Base-by-base conservation (phyloP, 768 basidiomycete species). In the Auriscalpium microsporum region DNA sequence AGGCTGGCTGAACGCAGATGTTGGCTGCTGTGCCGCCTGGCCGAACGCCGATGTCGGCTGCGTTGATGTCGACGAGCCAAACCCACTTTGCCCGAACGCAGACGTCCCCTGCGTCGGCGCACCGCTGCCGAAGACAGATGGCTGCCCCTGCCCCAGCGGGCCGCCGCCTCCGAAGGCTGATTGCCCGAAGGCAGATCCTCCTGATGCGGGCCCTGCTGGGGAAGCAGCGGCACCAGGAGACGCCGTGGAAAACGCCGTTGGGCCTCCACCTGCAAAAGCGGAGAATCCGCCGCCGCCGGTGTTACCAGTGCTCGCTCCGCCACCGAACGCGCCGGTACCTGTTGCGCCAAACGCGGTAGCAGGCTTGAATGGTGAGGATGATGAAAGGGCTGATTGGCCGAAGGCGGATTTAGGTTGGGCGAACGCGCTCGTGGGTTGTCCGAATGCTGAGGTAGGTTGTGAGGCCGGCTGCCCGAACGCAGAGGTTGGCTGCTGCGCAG, bases 131-230 rank as follows among this genome's bases (percentile, higher is more conserved):
- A 42, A 42, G 3, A 42, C 40, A 13, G 40, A 42, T 13, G 28
- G 28, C 28, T 45, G 8, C 52, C 42, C n/a, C 45, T 45, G 36
- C 45, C 34, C 16, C 52, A 28, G 37, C 40, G 40, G 17, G 4
- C 40, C 40, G 13, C 40, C 40, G 40, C 40, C 44, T 42, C 51
- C 11, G 52, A 59, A 59, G 16, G 56, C 58, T 38, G 63, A 46
- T 51, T 74, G 67, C 19, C 70, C 68, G 34, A 59, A 59, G 28
- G 37, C 58, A 21, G 56, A 28, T 45, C 44, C 58, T n/a, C 51
- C 21, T 16, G 58, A 28, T 53, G 38, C 36, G 38, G 19, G 53
- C 40, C 21, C 37, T 55, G 28, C 28, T 28, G 28, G 28, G 4
- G 28, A 28, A 28, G 28, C 28, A 28, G 28, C 28, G 28, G 28